A percentile compares a stretch with the other conserved stretches of the same genome.
phyloP scores from a whole-genome alignment of 192 early-diverging fungal species.

The Entomortierella chlamydospora region DNA sequence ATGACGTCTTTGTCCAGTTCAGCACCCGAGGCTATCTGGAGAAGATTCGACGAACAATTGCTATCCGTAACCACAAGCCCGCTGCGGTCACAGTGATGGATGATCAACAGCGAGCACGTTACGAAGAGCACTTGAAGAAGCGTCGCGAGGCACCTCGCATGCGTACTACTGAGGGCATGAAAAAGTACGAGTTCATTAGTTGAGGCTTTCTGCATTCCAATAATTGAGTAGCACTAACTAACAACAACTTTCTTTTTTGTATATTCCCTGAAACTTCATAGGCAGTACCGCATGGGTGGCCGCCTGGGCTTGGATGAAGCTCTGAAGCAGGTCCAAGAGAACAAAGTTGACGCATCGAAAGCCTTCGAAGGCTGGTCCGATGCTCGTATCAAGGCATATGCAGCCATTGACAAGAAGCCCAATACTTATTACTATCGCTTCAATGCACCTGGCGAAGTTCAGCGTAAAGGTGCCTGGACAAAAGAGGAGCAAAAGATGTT shows the following conservation, averaged over 20 bases:
- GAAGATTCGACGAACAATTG: slow-evolving; percentile 76
- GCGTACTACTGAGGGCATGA: slow-evolving; percentile 80
- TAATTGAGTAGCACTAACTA: not conserved
- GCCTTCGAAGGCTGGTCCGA: slow-evolving; percentile 97
- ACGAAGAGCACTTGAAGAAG: slow-evolving; percentile 88
- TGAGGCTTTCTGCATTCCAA: not conserved
- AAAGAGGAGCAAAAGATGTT: slow-evolving; percentile 89
- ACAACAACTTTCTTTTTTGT: not conserved
- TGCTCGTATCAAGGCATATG: slow-evolving; percentile 93
- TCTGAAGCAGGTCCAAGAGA: slow-evolving; percentile 86
- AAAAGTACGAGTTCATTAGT: slow-evolving; percentile 62
- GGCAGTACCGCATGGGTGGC: slow-evolving; percentile 79
- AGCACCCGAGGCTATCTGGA: slow-evolving; percentile 80
- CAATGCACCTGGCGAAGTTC: slow-evolving; percentile 96
- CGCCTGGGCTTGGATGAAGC: slow-evolving; percentile 90
- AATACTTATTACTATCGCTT: slow-evolving; percentile 99
- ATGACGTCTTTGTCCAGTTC: slow-evolving; percentile 89
- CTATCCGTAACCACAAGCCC: slow-evolving; percentile 65
- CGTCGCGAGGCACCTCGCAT: slow-evolving; percentile 83
- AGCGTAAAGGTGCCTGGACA: slow-evolving; percentile 92
- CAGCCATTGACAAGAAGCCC: slow-evolving; percentile 93
- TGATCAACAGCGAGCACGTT: slow-evolving; percentile 86
- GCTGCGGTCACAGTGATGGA: slow-evolving; percentile 68
- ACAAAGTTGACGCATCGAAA: slow-evolving; percentile 80
- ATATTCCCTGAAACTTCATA: too few relatives aligned